Evolutionary conservation across 2,329 filamentous ascomycete species (phyloP), one percentile per base, ranked within the genome.

Genomic region (Apiospora saccharicola): DNA sequence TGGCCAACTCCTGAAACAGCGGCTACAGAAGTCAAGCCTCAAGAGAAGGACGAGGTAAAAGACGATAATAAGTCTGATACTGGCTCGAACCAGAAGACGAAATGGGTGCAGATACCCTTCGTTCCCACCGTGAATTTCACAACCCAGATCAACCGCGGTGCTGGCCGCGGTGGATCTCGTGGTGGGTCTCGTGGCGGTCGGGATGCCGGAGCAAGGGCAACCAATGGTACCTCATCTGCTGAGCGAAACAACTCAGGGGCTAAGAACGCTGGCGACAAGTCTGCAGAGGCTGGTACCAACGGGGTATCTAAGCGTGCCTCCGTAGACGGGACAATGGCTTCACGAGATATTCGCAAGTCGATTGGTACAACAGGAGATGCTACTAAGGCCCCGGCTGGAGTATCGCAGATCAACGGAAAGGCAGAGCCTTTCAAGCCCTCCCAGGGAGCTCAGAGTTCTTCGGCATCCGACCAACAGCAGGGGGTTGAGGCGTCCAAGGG

Each of bases 1-100:
- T 99, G 96, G 96, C 96, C 96, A 22, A 98, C 96, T 3, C 95
- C 95, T 0, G 94, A 98, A 77, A 91, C 88, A 69, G 92, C 91
- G 1, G 90, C 92, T 70, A 91, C 92, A 69, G 94, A 96, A 76
- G 90, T 93, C 74, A 94, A 93, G 83, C 91, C 92, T 78, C 95
- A 94, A 81, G 83, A 86, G 1, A 86, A 87, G 16, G 87, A 90
- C 67, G 92, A 94, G 74, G 68, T 34, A 16, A 90, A 91, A 68
- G 92, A 93, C 75, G 72, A 71, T 30, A 84, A 82, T 61, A 88
- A 91, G 74, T 90, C 88, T n/a, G 84, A 90, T 71, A 77, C 86
- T 79, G 77, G 81, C 76, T 77, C 84, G 73, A 78, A 79, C 68
- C 89, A 91, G 88, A 97, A 97, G 85, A 91, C 93, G 78, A 94